A percentile compares a stretch with the other conserved stretches of the same genome.
These are phyloP conservation scores for Diaporthe sp. DNA, from an alignment of 2,329 filamentous ascomycete genomes.

Conservation along the genomic window DNA sequence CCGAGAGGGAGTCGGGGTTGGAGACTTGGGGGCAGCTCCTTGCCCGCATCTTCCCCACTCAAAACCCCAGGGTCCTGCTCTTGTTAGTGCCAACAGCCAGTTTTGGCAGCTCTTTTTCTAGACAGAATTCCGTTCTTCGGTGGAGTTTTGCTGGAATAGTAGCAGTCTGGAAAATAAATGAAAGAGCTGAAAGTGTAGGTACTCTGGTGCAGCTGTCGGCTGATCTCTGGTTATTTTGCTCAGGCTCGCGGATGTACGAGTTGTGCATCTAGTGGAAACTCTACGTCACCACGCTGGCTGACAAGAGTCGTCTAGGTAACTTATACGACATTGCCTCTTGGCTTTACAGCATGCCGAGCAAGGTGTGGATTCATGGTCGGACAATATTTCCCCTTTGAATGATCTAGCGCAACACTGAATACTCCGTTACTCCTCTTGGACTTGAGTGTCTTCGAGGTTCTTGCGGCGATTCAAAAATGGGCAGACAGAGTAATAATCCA, in stretches of 20 bases:
- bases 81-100: too few species aligned
- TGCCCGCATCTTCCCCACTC: background rate
- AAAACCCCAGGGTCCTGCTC: background rate
- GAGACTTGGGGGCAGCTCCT: background rate
- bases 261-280: background rate
- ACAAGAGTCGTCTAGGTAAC: background rate
- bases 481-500: too few species aligned
- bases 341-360: slow-evolving; percentile 15
- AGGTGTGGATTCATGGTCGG: background rate
- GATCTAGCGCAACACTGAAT: background rate
- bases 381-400: too few species aligned
- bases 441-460: too few species aligned
- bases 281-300: background rate
- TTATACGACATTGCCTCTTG: slow-evolving; percentile 23
- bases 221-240: background rate
- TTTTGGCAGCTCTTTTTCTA: background rate
- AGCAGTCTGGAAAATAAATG: background rate
- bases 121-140: background rate
- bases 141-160: background rate
- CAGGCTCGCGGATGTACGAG: background rate
- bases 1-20: background rate
- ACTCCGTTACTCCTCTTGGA: background rate
- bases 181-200: background rate
- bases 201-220: background rate
- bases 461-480: too few species aligned